phyloP scores from a whole-genome alignment of 208 protist species.

The Leishmania braziliensis region DNA sequence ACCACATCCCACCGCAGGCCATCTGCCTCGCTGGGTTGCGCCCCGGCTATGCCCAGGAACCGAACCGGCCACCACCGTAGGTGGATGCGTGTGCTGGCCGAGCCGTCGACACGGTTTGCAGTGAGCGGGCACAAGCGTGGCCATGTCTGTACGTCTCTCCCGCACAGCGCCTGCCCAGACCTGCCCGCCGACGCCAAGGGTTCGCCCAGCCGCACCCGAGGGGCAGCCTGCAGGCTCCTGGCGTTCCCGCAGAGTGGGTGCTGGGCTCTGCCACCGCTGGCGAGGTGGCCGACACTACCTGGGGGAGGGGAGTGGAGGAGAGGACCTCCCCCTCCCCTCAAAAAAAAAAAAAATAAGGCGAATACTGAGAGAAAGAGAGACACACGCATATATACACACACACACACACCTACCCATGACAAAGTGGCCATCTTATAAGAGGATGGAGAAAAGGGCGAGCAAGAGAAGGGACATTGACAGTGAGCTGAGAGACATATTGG shows the following conservation, averaged over 20 bases:
- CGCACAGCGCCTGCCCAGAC: not conserved
- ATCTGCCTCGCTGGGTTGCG: not conserved
- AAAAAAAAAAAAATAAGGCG: too few species aligned
- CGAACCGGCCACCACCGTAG: not conserved
- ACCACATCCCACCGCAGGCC: too few species aligned
- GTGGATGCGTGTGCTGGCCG: not conserved
- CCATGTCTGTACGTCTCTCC: not conserved
- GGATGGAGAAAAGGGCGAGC: not conserved
- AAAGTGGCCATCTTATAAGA: too few species aligned
- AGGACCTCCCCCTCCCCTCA: too few species aligned
- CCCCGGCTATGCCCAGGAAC: not conserved
- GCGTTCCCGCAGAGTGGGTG: not conserved
- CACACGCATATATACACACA: too few species aligned
- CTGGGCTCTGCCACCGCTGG: not conserved
- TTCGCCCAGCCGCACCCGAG: not conserved
- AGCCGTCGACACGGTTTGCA: not conserved
- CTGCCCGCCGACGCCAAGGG: not conserved
- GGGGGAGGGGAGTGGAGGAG: too few species aligned
- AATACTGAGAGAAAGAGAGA: too few species aligned
- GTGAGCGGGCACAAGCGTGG: too few species aligned
- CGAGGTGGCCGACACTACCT: not conserved
- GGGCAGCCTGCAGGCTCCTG: not conserved
- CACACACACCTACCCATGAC: too few species aligned
- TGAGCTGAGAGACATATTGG: too few species aligned
- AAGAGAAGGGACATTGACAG: not conserved